A percentile compares a stretch with the other conserved stretches of the same genome.
Evolutionary conservation across 306 rosid species (phyloP).

Genomic region (Crotalaria pallida): DNA sequence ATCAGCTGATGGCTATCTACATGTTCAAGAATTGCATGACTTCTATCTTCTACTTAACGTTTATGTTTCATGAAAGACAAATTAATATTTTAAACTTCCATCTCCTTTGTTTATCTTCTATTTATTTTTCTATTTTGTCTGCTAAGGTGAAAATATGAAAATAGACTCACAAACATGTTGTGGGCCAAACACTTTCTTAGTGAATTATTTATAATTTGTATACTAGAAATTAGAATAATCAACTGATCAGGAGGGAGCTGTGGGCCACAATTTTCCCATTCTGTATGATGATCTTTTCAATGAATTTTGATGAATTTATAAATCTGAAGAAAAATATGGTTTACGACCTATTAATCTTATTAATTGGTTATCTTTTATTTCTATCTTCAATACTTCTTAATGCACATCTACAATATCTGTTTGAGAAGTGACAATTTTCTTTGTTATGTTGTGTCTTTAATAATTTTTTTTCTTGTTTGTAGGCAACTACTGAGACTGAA

Average conservation of each 20-base stretch:
- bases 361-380: neutral
- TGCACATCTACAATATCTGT: neutral
- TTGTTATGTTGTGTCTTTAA: neutral
- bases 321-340: conserved; percentile 3
- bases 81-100: neutral
- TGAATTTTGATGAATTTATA: neutral
- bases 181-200: neutral
- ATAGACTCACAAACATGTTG: neutral
- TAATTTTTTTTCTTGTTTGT: conserved; percentile 31
- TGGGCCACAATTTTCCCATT: neutral
- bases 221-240: neutral
- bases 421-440: conserved; percentile 12
- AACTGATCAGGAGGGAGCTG: neutral
- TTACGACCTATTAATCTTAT: neutral
- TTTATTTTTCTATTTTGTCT: neutral
- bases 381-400: neutral
- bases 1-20: conserved; percentile 57
- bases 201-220: neutral
- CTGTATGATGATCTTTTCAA: no score
- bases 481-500: conserved; percentile 68
- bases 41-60: conserved; percentile 13
- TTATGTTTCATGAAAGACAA: conserved; percentile 5
- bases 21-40: conserved; percentile 67
- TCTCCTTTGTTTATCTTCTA: neutral
- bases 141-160: neutral